phyloP scores from a whole-genome alignment of 2,329 filamentous ascomycete species.

The Aspergillus eucalypticola region DNA sequence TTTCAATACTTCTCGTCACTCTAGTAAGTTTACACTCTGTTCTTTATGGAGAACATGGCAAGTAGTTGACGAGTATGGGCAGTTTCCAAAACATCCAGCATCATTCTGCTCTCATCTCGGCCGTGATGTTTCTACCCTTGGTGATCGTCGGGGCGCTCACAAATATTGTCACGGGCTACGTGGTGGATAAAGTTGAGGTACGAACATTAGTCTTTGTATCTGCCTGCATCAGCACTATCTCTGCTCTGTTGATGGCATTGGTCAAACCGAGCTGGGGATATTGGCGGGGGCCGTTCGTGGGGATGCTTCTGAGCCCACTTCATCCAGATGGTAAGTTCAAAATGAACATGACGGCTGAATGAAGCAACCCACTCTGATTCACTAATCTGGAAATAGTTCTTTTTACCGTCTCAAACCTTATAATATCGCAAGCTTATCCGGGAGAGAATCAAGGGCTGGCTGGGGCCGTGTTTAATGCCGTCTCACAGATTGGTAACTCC shows the following conservation, averaged over 20 bases:
- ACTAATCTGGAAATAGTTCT: conserved; percentile 29
- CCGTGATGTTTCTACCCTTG: conserved; percentile 50
- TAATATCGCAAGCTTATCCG: conserved; percentile 58
- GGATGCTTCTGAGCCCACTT: conserved; percentile 46
- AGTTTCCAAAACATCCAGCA: conserved; percentile 54
- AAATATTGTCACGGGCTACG: conserved; percentile 49
- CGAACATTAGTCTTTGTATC: conserved; percentile 45
- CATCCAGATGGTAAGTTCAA: conserved; percentile 41
- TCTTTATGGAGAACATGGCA: not conserved
- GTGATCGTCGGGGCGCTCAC: conserved; percentile 39
- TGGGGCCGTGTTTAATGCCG: conserved; percentile 61
- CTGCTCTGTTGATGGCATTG: conserved; percentile 50
- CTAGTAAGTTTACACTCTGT: not conserved
- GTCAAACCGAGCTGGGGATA: conserved; percentile 49
- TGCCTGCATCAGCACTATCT: conserved; percentile 36
- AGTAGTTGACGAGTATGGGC: not conserved
- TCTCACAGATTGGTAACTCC: conserved; percentile 56
- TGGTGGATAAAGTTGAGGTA: conserved; percentile 49
- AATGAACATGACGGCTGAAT: not conserved
- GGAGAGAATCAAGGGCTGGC: conserved; percentile 57
- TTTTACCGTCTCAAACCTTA: conserved; percentile 57
- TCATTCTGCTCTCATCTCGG: conserved; percentile 47
- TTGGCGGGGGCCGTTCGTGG: conserved; percentile 50
- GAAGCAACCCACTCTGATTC: conserved; percentile 31
- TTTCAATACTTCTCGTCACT: conserved; percentile 39